Conservation (phyloP, 2,329 filamentous ascomycete genomes). For the Phoma sp. region DNA sequence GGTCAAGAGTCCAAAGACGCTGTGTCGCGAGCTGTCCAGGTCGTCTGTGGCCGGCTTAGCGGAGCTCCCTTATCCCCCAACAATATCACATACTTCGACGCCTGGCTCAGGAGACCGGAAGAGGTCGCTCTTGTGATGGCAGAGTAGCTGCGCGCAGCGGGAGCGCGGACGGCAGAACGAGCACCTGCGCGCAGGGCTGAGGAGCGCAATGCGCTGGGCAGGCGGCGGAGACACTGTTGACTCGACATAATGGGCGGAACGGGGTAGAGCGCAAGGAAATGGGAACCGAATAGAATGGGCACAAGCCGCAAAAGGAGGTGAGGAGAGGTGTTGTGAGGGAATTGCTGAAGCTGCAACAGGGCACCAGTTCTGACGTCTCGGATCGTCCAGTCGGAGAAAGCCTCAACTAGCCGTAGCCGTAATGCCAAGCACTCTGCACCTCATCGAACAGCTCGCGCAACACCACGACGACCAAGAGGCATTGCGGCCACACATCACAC, state of each 20-base stretch:
- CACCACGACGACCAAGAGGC: constrained; percentile 29
- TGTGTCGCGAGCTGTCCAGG: constrained; percentile 36
- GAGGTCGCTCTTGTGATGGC: constrained; percentile 42
- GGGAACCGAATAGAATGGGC: constrained; percentile 13
- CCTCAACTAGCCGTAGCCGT: constrained; percentile 30
- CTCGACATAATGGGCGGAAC: constrained; percentile 38
- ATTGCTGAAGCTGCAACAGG: constrained; percentile 34
- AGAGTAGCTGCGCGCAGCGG: constrained; percentile 42
- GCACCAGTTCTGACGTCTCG: constrained; percentile 35
- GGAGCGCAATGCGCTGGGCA: constrained; percentile 38
- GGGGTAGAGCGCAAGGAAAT: constrained; percentile 17
- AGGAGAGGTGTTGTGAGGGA: constrained; percentile 34
- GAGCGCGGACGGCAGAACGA: constrained; percentile 30
- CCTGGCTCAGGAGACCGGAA: constrained; percentile 40
- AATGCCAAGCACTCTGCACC: constrained; percentile 33
- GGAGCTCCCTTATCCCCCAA: constrained; percentile 5
- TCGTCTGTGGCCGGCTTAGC: constrained; percentile 34
- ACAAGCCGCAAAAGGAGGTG: constrained; percentile 15
- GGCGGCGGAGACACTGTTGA: constrained; percentile 48
- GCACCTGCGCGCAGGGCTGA: constrained; percentile 39
- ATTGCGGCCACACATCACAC: constrained; percentile 36
- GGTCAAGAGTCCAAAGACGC: constrained; percentile 36
- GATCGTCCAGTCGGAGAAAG: constrained; percentile 28
- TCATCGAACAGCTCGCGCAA: constrained; percentile 27
- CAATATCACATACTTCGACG: constrained; percentile 34